A percentile compares a stretch with the other conserved stretches of the same genome.
phyloP scores from a whole-genome alignment of 805 yeast species.

The Nakazawaea siamensis region DNA sequence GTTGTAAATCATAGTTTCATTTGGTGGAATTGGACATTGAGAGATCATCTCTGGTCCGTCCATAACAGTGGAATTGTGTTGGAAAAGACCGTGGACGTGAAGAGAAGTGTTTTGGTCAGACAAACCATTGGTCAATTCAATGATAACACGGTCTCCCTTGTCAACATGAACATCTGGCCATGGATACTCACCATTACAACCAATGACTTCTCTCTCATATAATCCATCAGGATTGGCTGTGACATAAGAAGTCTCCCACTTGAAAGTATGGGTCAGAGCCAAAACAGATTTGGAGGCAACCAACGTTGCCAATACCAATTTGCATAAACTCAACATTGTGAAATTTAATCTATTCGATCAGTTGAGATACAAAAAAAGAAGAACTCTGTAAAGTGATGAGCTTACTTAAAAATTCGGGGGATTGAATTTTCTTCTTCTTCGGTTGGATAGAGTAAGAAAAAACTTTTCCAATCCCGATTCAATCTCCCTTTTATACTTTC shows the following conservation, averaged over 20 bases:
- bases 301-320: not conserved
- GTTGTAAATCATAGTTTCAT: constrained; percentile 68
- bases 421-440: no score
- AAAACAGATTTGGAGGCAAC: constrained; percentile 9
- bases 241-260: constrained; percentile 62
- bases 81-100: constrained; percentile 94
- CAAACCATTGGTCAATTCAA: constrained; percentile 72
- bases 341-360: no score
- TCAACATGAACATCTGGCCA: constrained; percentile 76
- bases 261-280: constrained; percentile 51
- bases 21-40: constrained; percentile 90
- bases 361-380: no score
- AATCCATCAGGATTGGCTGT: constrained; percentile 50
- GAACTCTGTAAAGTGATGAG: no score
- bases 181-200: constrained; percentile 59
- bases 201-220: constrained; percentile 33
- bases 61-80: constrained; percentile 64
- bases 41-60: constrained; percentile 88
- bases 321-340: not conserved
- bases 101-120: constrained; percentile 61
- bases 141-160: constrained; percentile 70
- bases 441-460: no score
- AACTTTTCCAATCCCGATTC: no score
- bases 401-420: no score
- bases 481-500: no score